These are phyloP conservation scores for Lentinula sp. DNA, from an alignment of 768 basidiomycete species.

Conservation along the genomic window DNA sequence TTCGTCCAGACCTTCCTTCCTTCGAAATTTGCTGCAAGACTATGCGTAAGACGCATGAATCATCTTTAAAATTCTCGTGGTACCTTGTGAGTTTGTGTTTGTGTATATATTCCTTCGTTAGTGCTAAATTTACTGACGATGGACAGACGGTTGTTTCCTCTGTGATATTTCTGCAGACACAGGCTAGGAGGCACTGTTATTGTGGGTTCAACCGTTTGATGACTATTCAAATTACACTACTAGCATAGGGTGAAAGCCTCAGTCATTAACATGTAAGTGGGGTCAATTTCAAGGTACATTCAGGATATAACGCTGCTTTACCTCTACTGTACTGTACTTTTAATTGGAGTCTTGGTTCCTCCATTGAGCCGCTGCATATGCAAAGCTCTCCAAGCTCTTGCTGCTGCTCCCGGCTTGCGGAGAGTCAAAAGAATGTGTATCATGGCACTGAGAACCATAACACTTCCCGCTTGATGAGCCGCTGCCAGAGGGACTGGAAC, in stretches of 20 bases:
- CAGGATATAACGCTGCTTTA: neutral
- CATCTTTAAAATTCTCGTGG: neutral
- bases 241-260: neutral
- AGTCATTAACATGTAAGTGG: neutral
- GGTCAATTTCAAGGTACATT: neutral
- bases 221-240: neutral
- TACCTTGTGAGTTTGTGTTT: neutral
- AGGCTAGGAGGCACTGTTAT: neutral
- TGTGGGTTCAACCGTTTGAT: neutral
- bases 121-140: neutral
- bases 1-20: neutral
- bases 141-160: neutral
- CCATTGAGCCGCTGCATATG: conserved; percentile 2
- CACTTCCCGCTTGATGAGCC: conserved; percentile 92
- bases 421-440: conserved; percentile 69
- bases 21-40: neutral
- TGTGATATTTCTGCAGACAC: neutral
- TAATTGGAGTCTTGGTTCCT: neutral
- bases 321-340: conserved; percentile 2
- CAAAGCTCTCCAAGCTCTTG: conserved; percentile 47
- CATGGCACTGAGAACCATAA: conserved; percentile 79
- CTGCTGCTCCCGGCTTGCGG: conserved; percentile 62
- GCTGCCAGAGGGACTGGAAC: conserved; percentile 92
- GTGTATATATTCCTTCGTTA: neutral
- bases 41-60: neutral